Base-by-base conservation (phyloP, 2,329 filamentous ascomycete species). In the Myriosclerotinia curreyana region DNA sequence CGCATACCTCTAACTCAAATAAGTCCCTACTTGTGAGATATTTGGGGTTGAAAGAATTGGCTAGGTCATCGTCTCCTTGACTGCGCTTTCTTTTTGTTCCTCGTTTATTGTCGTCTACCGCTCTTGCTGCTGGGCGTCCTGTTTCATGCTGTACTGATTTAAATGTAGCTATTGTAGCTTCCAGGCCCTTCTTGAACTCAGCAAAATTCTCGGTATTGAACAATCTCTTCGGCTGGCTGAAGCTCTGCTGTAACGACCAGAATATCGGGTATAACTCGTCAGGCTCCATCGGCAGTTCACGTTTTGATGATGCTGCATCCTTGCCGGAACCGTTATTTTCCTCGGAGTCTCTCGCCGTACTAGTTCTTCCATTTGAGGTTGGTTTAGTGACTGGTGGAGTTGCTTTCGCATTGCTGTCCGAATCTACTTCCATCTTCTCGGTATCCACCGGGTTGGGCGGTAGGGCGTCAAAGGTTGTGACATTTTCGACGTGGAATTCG, bases 1-100 rank as follows among this genome's bases (percentile, higher is more conserved):
- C 58, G 72, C 79, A 66, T 81, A 92, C 90, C 83, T 99, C 95
- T 53, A 99, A 84, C 72, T 96, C 92, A 76, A 99, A 99, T 1
- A 99, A 81, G 75, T 99, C 96, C 69, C 90, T 85, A 75, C 93
- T 98, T n/a, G 95, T 99, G 22, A 99, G 83, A 75, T 99, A 99
- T 74, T 98, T 99, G 1, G 96, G 94, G 72, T 99, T 99, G 78
- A 96, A 98, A 31, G 85, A 87, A 73, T 86, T 89, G 31, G 86
- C 82, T 59, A 87, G 79, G 66, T 88, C 87, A 62, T 85, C 83
- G 9, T 85, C 84, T 36, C 78, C 77, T 50, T 81, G 82, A 14
- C 83, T 81, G 51, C 83, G 81, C 75, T 93, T 96, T 64, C 91
- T 85, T 77, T 93, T 96, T 38, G 75, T 77, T 6, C 84, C 85